Conservation (phyloP, 495 filamentous ascomycete genomes). For the Aspergillus cristatus region DNA sequence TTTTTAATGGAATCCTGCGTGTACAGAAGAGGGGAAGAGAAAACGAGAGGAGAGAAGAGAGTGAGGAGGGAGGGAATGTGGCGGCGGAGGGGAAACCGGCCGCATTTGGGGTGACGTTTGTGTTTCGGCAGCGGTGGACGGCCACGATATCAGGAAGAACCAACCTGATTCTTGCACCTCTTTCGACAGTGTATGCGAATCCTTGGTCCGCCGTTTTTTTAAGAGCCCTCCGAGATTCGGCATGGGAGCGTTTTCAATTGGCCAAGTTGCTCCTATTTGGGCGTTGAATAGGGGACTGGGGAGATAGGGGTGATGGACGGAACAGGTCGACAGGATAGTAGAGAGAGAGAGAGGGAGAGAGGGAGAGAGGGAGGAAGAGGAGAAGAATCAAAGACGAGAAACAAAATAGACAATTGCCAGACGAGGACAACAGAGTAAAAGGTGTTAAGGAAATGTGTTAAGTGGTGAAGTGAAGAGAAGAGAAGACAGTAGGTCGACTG, state of each 20-base stretch:
- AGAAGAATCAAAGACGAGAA: not conserved
- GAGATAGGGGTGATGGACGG: too few relatives aligned
- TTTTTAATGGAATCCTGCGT: too few relatives aligned
- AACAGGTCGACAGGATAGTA: not conserved
- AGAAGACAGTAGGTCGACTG: too few relatives aligned
- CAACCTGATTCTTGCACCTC: conserved; percentile 24
- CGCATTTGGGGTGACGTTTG: conserved; percentile 36
- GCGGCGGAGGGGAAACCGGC: conserved; percentile 21
- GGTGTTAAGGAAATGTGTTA: too few relatives aligned
- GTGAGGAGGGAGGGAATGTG: not conserved
- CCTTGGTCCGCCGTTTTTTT: conserved; percentile 97
- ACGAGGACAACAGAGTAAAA: too few relatives aligned
- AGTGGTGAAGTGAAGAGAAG: too few relatives aligned
- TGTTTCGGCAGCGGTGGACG: conserved; percentile 46
- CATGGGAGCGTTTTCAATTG: conserved; percentile 33
- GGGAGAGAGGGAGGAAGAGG: conserved; percentile 3
- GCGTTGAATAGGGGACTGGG: too few relatives aligned
- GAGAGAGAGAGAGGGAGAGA: not conserved
- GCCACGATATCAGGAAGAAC: conserved; percentile 13
- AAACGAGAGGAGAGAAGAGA: too few relatives aligned
- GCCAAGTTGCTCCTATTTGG: too few relatives aligned
- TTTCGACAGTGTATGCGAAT: conserved; percentile 47
- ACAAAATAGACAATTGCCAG: too few relatives aligned
- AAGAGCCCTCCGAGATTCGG: conserved; percentile 61
- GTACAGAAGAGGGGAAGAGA: too few relatives aligned